A percentile compares a stretch with the other conserved stretches of the same genome.
These are phyloP conservation scores for Colletotrichum aenigma DNA, from an alignment of 2,329 filamentous ascomycete genomes.

Conservation along the genomic window DNA sequence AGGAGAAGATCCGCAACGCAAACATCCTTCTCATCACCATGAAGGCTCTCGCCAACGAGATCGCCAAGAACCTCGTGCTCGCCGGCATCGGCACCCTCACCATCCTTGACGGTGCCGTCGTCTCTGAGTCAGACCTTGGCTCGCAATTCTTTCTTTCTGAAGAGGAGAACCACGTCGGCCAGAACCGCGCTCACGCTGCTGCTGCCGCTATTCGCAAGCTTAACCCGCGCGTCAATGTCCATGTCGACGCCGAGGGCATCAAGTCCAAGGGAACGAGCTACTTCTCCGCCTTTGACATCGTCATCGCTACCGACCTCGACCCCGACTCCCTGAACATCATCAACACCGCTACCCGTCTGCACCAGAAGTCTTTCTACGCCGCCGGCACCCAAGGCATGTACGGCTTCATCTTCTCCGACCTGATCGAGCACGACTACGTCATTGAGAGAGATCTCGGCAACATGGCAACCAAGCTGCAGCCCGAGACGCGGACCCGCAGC, in stretches of 20 bases:
- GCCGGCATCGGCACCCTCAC: conserved; percentile 92
- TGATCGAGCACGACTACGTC: conserved; percentile 88
- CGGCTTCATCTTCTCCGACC: conserved; percentile 92
- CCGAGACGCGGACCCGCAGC: conserved; percentile 79
- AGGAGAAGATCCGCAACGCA: conserved; percentile 88
- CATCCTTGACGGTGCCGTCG: conserved; percentile 77
- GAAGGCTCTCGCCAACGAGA: conserved; percentile 88
- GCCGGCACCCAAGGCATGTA: conserved; percentile 88
- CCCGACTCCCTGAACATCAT: conserved; percentile 76
- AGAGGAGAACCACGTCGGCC: conserved; percentile 71
- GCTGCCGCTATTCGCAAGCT: conserved; percentile 79
- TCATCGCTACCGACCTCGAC: conserved; percentile 88
- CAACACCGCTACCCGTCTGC: conserved; percentile 84
- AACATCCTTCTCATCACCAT: conserved; percentile 90
- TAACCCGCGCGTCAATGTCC: conserved; percentile 85
- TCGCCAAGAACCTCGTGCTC: conserved; percentile 92
- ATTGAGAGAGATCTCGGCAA: conserved; percentile 87
- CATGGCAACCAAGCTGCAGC: conserved; percentile 59
- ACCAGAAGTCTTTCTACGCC: conserved; percentile 84
- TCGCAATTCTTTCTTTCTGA: conserved; percentile 80
- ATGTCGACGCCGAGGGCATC: conserved; percentile 71
- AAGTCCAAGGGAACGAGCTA: conserved; percentile 72
- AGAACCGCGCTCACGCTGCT: conserved; percentile 84
- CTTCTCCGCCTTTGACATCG: conserved; percentile 80
- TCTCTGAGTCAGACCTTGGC: conserved; percentile 81